phyloP scores from a whole-genome alignment of 2,329 filamentous ascomycete species.

The Nothophoma quercina region DNA sequence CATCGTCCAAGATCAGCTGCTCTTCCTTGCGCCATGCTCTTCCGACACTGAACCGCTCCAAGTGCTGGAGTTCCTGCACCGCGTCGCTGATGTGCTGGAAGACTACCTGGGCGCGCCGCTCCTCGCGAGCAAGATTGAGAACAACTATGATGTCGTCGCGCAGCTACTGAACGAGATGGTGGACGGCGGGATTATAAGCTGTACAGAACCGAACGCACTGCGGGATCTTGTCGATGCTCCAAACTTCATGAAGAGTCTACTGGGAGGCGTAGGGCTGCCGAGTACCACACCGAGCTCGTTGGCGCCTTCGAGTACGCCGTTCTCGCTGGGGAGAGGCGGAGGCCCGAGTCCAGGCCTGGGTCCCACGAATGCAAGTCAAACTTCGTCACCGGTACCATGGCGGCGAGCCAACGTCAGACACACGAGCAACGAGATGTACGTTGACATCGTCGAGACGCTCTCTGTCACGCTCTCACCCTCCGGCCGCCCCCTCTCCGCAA shows the following conservation, averaged over 20 bases:
- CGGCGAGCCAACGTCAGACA: constrained; percentile 89
- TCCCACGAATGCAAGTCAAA: constrained; percentile 36
- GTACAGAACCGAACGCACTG: constrained; percentile 91
- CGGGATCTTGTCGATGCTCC: constrained; percentile 92
- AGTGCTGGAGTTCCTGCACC: constrained; percentile 92
- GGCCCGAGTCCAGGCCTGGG: constrained; percentile 34
- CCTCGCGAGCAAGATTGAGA: constrained; percentile 84
- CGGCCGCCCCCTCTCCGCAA: constrained; percentile 83
- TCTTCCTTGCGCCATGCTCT: constrained; percentile 86
- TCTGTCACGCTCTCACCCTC: constrained; percentile 89
- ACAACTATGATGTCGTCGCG: constrained; percentile 90
- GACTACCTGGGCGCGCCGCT: constrained; percentile 92
- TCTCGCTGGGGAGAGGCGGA: constrained; percentile 37
- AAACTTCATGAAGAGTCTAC: constrained; percentile 84
- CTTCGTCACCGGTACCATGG: constrained; percentile 76
- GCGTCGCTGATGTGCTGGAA: constrained; percentile 89
- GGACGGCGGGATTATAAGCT: constrained; percentile 86
- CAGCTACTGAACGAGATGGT: constrained; percentile 96
- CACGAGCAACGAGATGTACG: constrained; percentile 96
- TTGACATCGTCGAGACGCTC: constrained; percentile 91
- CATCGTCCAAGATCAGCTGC: constrained; percentile 82
- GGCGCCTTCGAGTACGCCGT: constrained; percentile 35
- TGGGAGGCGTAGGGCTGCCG: constrained; percentile 86
- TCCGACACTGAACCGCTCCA: constrained; percentile 88
- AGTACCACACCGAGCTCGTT: constrained; percentile 50